A percentile compares a stretch with the other conserved stretches of the same genome.
These are phyloP conservation scores for Coniochaeta ligniaria DNA, from an alignment of 2,329 filamentous ascomycete genomes.

Conservation along the genomic window DNA sequence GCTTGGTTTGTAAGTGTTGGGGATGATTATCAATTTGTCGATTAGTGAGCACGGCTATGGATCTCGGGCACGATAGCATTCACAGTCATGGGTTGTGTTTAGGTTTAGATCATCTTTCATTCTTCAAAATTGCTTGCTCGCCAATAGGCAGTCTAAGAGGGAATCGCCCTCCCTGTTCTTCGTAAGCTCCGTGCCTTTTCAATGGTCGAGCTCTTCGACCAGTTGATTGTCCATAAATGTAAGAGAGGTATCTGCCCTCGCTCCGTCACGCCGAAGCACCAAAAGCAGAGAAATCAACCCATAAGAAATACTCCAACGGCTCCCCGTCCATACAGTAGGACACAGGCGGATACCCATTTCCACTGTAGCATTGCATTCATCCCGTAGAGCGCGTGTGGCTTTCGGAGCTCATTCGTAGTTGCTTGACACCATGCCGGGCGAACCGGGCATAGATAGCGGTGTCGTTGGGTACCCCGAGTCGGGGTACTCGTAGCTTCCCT, in stretches of 20 bases:
- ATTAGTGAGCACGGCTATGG: neutral
- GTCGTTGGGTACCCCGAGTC: conserved; percentile 63
- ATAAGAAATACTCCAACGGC: neutral
- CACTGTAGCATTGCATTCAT: neutral
- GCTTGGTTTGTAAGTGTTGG: neutral
- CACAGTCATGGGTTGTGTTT: neutral
- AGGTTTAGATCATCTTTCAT: neutral
- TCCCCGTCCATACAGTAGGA: neutral
- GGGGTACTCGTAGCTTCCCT: conserved; percentile 2
- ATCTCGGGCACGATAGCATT: neutral
- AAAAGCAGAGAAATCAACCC: neutral
- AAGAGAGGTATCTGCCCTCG: neutral
- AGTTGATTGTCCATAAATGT: neutral
- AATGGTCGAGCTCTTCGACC: conserved; percentile 2
- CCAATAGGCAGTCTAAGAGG: neutral
- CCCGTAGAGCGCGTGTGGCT: neutral
- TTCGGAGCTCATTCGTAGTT: neutral
- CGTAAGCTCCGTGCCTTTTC: neutral
- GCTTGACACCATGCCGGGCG: conserved; percentile 42
- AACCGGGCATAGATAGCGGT: conserved; percentile 66
- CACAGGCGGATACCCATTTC: neutral
- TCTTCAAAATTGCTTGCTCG: neutral
- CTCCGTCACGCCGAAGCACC: neutral
- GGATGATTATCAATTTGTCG: neutral
- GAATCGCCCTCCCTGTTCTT: neutral